These are phyloP conservation scores for Hansenula sp. DNA, from an alignment of 1,139 yeast species.

Conservation along the genomic window DNA sequence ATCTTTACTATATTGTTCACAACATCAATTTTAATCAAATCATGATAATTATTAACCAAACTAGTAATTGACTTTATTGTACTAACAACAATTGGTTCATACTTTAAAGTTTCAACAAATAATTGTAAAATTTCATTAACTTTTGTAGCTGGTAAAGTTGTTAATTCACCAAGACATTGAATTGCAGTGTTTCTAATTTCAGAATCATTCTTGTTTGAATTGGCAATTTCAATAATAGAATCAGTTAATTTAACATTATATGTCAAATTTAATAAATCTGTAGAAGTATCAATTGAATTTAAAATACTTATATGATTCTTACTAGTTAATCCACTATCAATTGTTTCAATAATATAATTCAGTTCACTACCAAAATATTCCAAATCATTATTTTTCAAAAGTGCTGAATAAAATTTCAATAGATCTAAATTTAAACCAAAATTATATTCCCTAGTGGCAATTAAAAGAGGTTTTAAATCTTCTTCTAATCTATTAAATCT, in stretches of 20 bases:
- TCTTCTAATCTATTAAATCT: conserved; percentile 16
- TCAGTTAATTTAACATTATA: conserved; percentile 14
- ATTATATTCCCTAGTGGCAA: conserved; percentile 19
- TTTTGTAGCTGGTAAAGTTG: conserved; percentile 15
- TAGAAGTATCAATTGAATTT: conserved; percentile 44
- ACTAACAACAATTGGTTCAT: conserved; percentile 33
- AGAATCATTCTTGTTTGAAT: conserved; percentile 20
- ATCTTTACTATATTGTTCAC: conserved; percentile 13
- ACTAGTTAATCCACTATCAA: conserved; percentile 40
- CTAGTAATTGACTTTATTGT: conserved; percentile 32
- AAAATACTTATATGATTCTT: conserved; percentile 47
- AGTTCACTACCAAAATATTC: conserved; percentile 26
- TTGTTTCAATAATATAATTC: conserved; percentile 27
- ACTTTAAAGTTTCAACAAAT: conserved; percentile 27
- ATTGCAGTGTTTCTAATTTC: conserved; percentile 23
- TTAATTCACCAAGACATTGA: conserved; percentile 16
- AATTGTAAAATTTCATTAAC: conserved; percentile 21
- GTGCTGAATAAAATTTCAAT: conserved; percentile 27
- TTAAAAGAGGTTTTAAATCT: conserved; percentile 16
- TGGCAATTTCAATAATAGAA: conserved; percentile 22
- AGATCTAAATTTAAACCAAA: conserved; percentile 25
- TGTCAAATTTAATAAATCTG: conserved; percentile 30
- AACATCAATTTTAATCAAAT: conserved; percentile 5
- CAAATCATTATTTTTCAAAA: conserved; percentile 24
- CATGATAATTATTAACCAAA: conserved; percentile 20